These are phyloP conservation scores for Sugiyamaella pinicola DNA, from an alignment of 1,139 yeast genomes.

Conservation along the genomic window DNA sequence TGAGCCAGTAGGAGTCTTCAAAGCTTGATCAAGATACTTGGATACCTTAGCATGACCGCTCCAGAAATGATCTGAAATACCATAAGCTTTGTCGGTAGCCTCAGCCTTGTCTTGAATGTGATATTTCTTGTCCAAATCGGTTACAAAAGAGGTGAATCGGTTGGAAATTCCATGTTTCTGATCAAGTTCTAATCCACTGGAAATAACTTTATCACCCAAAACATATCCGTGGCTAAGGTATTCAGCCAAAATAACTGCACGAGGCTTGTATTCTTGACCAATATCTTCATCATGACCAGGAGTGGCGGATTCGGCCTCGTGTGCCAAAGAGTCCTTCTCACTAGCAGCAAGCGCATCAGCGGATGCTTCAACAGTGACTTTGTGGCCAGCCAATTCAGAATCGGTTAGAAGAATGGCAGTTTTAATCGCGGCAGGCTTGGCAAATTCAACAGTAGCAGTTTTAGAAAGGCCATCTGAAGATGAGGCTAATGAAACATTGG, in stretches of 20 bases:
- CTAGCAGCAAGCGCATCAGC: constrained; percentile 39
- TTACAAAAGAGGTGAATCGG: constrained; percentile 58
- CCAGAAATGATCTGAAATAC: constrained; percentile 43
- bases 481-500: constrained; percentile 44
- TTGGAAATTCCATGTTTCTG: constrained; percentile 62
- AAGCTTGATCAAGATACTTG: constrained; percentile 54
- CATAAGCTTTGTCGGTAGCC: constrained; percentile 47
- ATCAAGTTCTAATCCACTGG: constrained; percentile 59
- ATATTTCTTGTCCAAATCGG: constrained; percentile 60
- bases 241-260: constrained; percentile 74
- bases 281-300: constrained; percentile 48
- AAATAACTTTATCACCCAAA: constrained; percentile 62
- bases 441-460: constrained; percentile 56
- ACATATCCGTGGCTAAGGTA: constrained; percentile 71
- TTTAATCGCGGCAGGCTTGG: constrained; percentile 60
- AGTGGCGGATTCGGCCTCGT: constrained; percentile 29
- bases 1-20: constrained; percentile 50
- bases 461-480: constrained; percentile 40
- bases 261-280: constrained; percentile 77
- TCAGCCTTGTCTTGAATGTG: constrained; percentile 57
- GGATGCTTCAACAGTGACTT: constrained; percentile 53
- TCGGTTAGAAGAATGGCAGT: constrained; percentile 76
- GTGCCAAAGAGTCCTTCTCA: constrained; percentile 38
- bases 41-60: constrained; percentile 45
- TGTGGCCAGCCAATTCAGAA: constrained; percentile 66